These are phyloP conservation scores for Meira nashicola DNA, from an alignment of 1,284 basidiomycete species.

Conservation along the genomic window DNA sequence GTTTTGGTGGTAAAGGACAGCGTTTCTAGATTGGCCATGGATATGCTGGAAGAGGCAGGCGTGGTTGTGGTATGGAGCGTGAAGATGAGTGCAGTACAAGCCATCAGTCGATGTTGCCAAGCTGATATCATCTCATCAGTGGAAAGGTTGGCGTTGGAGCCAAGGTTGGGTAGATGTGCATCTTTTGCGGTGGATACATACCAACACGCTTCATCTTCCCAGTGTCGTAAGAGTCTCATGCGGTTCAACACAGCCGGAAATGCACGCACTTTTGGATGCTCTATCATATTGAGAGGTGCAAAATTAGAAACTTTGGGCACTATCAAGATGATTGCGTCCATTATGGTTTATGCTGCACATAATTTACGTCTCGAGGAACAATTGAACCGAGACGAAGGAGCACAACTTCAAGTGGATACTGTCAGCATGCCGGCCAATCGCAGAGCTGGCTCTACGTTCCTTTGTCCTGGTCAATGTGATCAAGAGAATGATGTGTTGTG, in stretches of 20 bases:
- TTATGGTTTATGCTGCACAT: constrained; percentile 81
- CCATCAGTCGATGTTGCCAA: constrained; percentile 87
- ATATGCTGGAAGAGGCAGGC: constrained; percentile 77
- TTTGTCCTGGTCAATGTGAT: not conserved
- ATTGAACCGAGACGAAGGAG: constrained; percentile 79
- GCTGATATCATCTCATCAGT: constrained; percentile 92
- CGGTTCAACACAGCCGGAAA: constrained; percentile 80
- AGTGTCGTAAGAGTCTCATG: constrained; percentile 89
- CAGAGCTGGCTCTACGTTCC: not conserved
- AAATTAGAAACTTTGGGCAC: constrained; percentile 71
- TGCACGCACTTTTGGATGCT: constrained; percentile 83
- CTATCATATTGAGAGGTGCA: constrained; percentile 85
- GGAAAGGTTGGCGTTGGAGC: constrained; percentile 85
- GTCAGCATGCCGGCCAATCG: not conserved
- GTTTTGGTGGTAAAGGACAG: constrained; percentile 86
- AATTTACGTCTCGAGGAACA: constrained; percentile 91
- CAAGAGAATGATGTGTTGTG: not conserved
- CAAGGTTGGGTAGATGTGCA: constrained; percentile 82
- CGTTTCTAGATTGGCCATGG: constrained; percentile 84
- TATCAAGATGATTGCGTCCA: constrained; percentile 85
- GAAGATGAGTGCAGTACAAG: constrained; percentile 78
- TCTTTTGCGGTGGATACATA: constrained; percentile 86
- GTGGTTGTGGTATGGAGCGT: constrained; percentile 88
- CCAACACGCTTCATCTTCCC: constrained; percentile 85
- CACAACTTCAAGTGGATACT: constrained; percentile 9